Evolutionary conservation across 225 moss, liverwort and hornwort species (phyloP), one percentile per base, ranked within the genome.

Genomic region (Climacium dendroides): DNA sequence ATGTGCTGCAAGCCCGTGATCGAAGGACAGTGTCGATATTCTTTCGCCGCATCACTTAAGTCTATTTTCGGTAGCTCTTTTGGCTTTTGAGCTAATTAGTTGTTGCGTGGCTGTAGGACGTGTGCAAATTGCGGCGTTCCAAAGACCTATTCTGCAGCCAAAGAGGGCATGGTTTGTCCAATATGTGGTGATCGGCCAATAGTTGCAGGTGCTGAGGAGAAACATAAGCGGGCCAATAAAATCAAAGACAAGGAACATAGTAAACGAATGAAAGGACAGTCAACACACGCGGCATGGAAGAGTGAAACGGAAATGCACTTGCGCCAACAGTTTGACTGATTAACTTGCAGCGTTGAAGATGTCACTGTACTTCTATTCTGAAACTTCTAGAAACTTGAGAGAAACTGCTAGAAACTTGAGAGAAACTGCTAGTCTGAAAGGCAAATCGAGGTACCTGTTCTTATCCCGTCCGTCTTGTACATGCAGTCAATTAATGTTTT

Each of bases 211-310:
- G 83, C 90, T 22, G 75, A 92, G 83, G 89, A 91, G 79, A 96
- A 99, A 29, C 93, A 91, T 77, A 97, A 95, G 84, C 93, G 91
- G 79, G 91, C 94, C 63, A 96, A 94, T 50, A 95, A 94, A 91
- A 84, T 96, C 64, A 99, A 99, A 87, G 97, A 99, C 72, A 99
- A 99, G 90, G 98, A 99, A 85, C 93, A 95, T 52, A 95, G 88
- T 86, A 99, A 99, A 93, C 93, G 96, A 64, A 97, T 99, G 95
- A 99, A 97, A 91, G 98, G 98, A 25, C 98, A 99, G 90, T 99
- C 98, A 57, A 90, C 95, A 48, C 97, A 99, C 86, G 91, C 97
- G 67, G 92, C 97, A 48, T 99, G 97, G 98, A 99, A 99, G 88
- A 97, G 95, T 88, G 98, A 99, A 91, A 92, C 96, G 35, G 98